Conservation (phyloP, 176 grass and related monocot genomes). For the Carex littledalei region DNA sequence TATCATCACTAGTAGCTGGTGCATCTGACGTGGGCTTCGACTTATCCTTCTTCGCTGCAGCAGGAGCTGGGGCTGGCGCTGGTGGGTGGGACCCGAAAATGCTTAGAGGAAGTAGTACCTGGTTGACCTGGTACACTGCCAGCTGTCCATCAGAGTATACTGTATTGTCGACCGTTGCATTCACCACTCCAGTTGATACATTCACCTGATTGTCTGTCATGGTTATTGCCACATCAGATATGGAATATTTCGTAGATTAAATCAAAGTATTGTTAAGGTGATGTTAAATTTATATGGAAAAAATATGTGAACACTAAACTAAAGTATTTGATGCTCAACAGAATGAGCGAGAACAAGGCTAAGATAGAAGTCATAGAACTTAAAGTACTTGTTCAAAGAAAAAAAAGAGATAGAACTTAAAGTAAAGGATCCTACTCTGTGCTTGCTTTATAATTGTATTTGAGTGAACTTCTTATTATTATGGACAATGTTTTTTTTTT, state of each 20-base stretch:
- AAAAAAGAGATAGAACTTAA: not conserved
- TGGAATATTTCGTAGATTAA: not conserved
- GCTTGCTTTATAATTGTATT: not conserved
- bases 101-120: slow-evolving; percentile 62
- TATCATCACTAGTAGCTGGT: slow-evolving; percentile 40
- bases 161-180: slow-evolving; percentile 55
- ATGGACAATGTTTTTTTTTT: not conserved
- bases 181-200: slow-evolving; percentile 75
- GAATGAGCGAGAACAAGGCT: not conserved
- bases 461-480: not conserved
- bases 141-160: slow-evolving; percentile 51
- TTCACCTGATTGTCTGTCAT: slow-evolving; percentile 56
- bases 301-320: not conserved
- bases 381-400: not conserved
- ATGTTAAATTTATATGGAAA: not conserved
- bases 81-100: slow-evolving; percentile 48
- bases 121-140: slow-evolving; percentile 62
- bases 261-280: not conserved
- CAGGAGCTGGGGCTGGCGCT: slow-evolving; percentile 43
- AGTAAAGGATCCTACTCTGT: not conserved
- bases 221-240: not conserved
- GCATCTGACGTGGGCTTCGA: slow-evolving; percentile 7
- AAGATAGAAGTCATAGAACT: not conserved
- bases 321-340: not conserved
- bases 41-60: slow-evolving; percentile 48